Evolutionary conservation across 768 basidiomycete genomes (phyloP).

Genomic region (Neoboletus subvelutipes): DNA sequence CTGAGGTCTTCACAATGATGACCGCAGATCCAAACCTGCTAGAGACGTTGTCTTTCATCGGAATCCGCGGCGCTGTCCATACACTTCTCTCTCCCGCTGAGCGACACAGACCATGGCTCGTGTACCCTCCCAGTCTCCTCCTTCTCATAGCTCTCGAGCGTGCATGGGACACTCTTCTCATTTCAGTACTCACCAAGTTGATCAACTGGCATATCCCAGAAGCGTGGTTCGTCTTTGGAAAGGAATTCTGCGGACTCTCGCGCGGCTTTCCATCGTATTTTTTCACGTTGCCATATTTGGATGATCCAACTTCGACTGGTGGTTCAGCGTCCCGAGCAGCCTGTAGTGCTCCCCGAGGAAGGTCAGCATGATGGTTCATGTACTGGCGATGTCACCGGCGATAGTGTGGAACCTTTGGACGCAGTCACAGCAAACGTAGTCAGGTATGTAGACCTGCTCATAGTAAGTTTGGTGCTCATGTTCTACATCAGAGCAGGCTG

Average conservation of each 20-base stretch:
- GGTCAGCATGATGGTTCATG: background rate
- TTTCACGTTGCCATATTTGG: too few relatives aligned
- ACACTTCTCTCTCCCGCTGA: background rate
- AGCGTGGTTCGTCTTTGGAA: background rate
- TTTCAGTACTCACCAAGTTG: background rate
- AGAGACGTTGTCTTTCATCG: background rate
- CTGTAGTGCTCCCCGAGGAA: background rate
- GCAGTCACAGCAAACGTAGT: background rate
- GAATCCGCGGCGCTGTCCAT: background rate
- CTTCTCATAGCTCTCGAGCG: background rate
- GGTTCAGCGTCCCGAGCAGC: background rate
- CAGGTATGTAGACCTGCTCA: background rate
- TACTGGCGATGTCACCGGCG: background rate
- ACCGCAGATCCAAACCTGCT: too few relatives aligned
- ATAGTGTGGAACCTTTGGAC: background rate
- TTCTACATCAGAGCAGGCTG: background rate
- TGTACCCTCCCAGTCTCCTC: background rate
- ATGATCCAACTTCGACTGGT: too few relatives aligned
- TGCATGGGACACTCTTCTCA: background rate
- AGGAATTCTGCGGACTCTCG: too few relatives aligned
- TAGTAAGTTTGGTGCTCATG: background rate
- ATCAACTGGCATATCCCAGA: background rate
- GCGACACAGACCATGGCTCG: background rate
- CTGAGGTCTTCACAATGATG: too few relatives aligned
- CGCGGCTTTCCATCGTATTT: too few relatives aligned